Evolutionary conservation across 306 rosid genomes (phyloP).

Genomic region (Vigna unguiculata): DNA sequence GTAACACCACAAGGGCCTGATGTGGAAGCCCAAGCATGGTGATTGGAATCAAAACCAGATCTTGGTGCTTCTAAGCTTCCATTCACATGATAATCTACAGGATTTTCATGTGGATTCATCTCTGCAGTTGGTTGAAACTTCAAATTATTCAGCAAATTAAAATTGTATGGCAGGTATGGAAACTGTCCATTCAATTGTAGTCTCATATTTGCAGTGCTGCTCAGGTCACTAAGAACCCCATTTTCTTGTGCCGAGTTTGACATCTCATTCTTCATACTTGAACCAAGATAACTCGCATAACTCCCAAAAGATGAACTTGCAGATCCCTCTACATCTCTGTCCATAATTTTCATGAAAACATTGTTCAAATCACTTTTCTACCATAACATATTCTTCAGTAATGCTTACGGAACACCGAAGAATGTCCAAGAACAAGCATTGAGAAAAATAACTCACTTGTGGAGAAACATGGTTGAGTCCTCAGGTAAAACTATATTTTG

Average conservation of each 20-base stretch:
- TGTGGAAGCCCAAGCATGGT: constrained; percentile 79
- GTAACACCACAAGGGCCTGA: constrained; percentile 65
- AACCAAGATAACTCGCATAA: constrained; percentile 43
- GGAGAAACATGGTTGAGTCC: constrained; percentile 71
- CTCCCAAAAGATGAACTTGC: constrained; percentile 50
- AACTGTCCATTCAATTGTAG: constrained; percentile 55
- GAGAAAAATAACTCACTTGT: constrained; percentile 56
- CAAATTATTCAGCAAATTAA: constrained; percentile 56
- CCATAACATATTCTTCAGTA: neutral
- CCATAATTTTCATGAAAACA: too few species aligned
- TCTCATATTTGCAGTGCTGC: constrained; percentile 57
- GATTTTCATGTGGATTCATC: constrained; percentile 66
- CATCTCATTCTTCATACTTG: constrained; percentile 36
- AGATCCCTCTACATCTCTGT: constrained; percentile 87
- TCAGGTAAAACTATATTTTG: constrained; percentile 59
- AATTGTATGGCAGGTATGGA: constrained; percentile 79
- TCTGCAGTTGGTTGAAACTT: constrained; percentile 67
- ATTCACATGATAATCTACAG: constrained; percentile 53
- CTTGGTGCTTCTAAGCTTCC: constrained; percentile 72
- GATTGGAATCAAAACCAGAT: constrained; percentile 62
- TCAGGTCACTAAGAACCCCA: constrained; percentile 33
- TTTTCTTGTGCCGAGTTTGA: constrained; percentile 40
- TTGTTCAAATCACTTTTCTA: neutral
- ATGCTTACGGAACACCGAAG: neutral
- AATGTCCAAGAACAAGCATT: constrained; percentile 22